A percentile compares a stretch with the other conserved stretches of the same genome.
Conservation (phyloP, 768 basidiomycete genomes). For the Thelephora aurantiotincta region DNA sequence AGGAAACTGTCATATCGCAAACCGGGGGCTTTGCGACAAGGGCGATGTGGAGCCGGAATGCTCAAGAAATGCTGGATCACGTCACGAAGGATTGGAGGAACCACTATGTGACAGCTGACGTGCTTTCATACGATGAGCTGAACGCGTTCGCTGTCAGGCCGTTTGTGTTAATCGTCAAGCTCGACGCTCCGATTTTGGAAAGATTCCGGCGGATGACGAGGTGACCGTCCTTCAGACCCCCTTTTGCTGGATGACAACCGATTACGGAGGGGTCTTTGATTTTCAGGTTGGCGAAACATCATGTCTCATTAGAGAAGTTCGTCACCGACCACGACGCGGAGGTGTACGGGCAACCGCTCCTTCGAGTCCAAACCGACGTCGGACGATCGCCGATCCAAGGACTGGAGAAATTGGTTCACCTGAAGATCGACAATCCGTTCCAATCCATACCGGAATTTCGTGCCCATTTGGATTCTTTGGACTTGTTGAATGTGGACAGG, state of each 20-base stretch:
- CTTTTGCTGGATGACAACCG: not conserved
- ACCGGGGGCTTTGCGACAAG: too few species aligned
- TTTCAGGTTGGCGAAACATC: not conserved
- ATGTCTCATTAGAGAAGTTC: constrained; percentile 53
- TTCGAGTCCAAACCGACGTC: not conserved
- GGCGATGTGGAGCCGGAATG: too few species aligned
- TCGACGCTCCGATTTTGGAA: constrained; percentile 70
- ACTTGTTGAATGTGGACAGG: constrained; percentile 60
- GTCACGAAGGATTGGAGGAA: constrained; percentile 72
- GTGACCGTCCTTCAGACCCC: constrained; percentile 14
- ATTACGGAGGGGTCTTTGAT: too few species aligned
- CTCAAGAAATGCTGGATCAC: constrained; percentile 47
- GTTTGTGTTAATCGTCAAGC: constrained; percentile 72
- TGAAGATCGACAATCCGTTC: constrained; percentile 57
- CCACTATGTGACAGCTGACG: constrained; percentile 71
- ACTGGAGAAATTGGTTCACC: constrained; percentile 36
- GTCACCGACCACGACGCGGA: constrained; percentile 54
- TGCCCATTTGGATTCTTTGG: constrained; percentile 47
- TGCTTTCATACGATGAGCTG: constrained; percentile 40
- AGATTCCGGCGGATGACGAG: constrained; percentile 48
- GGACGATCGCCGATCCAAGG: constrained; percentile 7
- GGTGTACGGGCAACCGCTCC: constrained; percentile 36
- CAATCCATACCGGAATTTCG: constrained; percentile 36
- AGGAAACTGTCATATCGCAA: too few species aligned
- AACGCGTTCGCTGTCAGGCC: constrained; percentile 71